Conservation (phyloP, 306 rosid genomes). For the Neltuma alba region DNA sequence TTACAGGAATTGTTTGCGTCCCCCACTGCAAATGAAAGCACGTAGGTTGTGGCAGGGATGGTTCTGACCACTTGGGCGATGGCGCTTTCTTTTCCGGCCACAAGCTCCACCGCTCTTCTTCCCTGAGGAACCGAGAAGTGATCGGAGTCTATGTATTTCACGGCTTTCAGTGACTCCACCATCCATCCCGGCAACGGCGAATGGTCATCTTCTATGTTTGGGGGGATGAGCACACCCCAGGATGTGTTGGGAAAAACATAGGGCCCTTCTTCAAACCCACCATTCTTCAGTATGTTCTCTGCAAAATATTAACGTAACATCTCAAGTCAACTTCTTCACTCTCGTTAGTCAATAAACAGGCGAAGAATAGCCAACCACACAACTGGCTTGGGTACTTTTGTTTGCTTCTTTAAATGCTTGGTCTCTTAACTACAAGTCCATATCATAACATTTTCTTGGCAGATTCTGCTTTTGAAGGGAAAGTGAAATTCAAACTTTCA, state of each 20-base stretch:
- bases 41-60: slow-evolving; percentile 66
- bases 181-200: slow-evolving; percentile 97
- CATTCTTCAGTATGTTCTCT: slow-evolving; percentile 84
- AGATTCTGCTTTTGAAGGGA: not conserved
- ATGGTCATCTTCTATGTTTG: slow-evolving; percentile 89
- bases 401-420: not conserved
- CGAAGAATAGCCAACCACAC: no score
- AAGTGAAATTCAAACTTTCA: not conserved
- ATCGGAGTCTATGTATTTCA: slow-evolving; percentile 77
- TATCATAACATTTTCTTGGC: not conserved
- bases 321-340: not conserved
- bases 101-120: slow-evolving; percentile 75
- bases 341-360: not conserved
- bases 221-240: slow-evolving; percentile 92
- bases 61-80: slow-evolving; percentile 90
- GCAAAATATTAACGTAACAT: not conserved
- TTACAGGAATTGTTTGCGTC: slow-evolving; percentile 90
- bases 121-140: slow-evolving; percentile 89
- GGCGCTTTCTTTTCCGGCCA: slow-evolving; percentile 95
- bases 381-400: no score
- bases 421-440: not conserved
- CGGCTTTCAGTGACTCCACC: slow-evolving; percentile 98
- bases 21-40: slow-evolving; percentile 76
- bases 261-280: slow-evolving; percentile 88
- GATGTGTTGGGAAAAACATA: slow-evolving; percentile 80